These are phyloP conservation scores for Aspergillus sparsus DNA, from an alignment of 495 filamentous ascomycete genomes.

Conservation along the genomic window DNA sequence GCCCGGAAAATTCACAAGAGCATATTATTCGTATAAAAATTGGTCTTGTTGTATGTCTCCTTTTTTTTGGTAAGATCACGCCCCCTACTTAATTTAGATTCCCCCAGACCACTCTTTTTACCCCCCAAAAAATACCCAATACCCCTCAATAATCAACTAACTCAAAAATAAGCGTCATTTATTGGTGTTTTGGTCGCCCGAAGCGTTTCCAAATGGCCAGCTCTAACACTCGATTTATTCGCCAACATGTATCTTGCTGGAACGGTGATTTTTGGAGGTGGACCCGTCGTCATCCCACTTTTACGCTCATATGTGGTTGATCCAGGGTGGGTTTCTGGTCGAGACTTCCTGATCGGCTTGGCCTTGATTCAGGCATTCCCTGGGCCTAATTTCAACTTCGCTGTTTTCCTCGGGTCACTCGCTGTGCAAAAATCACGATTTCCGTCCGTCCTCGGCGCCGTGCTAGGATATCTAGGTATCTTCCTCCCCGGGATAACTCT, in stretches of 20 bases:
- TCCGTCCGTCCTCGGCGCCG: conserved; percentile 55
- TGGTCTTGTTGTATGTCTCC: conserved; percentile 48
- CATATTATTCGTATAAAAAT: conserved; percentile 30
- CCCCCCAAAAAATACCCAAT: too few species aligned
- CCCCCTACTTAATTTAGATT: background rate
- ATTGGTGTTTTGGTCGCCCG: conserved; percentile 62
- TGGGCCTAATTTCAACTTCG: conserved; percentile 88
- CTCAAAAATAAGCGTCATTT: conserved; percentile 49
- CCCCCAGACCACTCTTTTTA: too few species aligned
- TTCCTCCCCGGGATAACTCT: conserved; percentile 70
- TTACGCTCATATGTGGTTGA: conserved; percentile 76
- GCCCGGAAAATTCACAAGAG: conserved; percentile 8
- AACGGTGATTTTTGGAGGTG: conserved; percentile 88
- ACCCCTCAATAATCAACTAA: background rate
- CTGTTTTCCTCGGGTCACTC: conserved; percentile 72
- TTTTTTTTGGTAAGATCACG: conserved; percentile 52
- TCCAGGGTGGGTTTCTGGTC: conserved; percentile 75
- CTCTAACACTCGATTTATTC: conserved; percentile 65
- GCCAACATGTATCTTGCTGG: conserved; percentile 82
- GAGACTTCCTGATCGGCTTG: conserved; percentile 81
- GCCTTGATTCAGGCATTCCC: conserved; percentile 83
- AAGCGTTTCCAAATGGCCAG: conserved; percentile 41
- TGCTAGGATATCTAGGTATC: conserved; percentile 69
- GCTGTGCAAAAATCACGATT: conserved; percentile 43
- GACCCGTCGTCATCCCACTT: conserved; percentile 82